Conservation (phyloP, 2,329 filamentous ascomycete genomes). For the Cladosporium sp. region DNA sequence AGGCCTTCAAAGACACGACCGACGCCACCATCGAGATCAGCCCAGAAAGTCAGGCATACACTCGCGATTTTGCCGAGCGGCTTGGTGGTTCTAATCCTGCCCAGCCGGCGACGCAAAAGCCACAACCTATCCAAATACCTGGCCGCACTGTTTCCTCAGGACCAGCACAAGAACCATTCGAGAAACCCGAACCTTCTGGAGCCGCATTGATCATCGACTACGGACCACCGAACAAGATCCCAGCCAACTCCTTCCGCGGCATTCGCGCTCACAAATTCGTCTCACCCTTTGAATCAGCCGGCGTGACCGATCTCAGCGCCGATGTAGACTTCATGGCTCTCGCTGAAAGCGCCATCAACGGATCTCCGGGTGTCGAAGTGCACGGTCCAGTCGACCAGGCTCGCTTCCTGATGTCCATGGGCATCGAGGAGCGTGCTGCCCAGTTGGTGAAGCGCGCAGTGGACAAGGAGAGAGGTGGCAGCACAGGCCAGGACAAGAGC, state of each 20-base stretch:
- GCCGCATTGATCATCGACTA: constrained; percentile 97
- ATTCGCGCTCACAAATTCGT: constrained; percentile 74
- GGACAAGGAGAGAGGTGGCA: constrained; percentile 28
- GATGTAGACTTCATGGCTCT: constrained; percentile 91
- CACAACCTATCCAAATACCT: constrained; percentile 19
- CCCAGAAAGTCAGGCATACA: constrained; percentile 78
- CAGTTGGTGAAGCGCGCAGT: constrained; percentile 54
- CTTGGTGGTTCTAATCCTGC: constrained; percentile 63
- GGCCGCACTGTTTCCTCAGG: constrained; percentile 20
- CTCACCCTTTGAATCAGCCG: constrained; percentile 74
- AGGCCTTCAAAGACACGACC: constrained; percentile 62
- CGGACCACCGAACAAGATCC: constrained; percentile 72
- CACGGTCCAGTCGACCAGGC: constrained; percentile 89
- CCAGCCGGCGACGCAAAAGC: constrained; percentile 15
- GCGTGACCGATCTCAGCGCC: constrained; percentile 80
- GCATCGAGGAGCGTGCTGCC: constrained; percentile 72
- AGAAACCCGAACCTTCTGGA: constrained; percentile 65
- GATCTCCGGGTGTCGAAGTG: constrained; percentile 78
- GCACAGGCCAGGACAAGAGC: constrained; percentile 35
- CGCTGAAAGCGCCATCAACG: constrained; percentile 72
- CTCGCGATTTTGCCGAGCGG: constrained; percentile 73
- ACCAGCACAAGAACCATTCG: constrained; percentile 30
- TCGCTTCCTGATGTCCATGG: constrained; percentile 73
- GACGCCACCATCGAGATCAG: constrained; percentile 82
- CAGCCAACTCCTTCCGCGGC: constrained; percentile 83